Conservation (phyloP, 2,329 filamentous ascomycete species). For the Meredithiella fracta region DNA sequence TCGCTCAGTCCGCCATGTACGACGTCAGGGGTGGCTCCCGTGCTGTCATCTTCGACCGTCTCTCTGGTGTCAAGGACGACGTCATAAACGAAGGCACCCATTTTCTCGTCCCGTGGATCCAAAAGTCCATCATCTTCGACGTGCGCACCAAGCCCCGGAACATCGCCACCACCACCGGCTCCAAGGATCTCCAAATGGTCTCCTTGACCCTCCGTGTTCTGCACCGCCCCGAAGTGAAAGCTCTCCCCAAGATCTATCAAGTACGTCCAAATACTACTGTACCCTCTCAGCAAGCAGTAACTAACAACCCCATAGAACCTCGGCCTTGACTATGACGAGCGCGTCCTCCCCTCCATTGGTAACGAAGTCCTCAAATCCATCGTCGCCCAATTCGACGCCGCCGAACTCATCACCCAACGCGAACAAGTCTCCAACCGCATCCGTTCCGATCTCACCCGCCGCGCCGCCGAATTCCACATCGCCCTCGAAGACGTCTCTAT, state of each 20-base stretch:
- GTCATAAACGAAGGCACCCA: constrained; percentile 95
- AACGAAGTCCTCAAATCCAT: constrained; percentile 99
- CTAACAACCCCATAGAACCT: constrained; percentile 50
- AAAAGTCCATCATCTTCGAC: constrained; percentile 88
- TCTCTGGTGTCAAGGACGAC: constrained; percentile 79
- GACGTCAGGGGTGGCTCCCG: constrained; percentile 90
- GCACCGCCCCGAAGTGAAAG: constrained; percentile 83
- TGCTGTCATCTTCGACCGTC: constrained; percentile 93
- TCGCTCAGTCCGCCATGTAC: constrained; percentile 73
- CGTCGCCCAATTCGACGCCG: constrained; percentile 95
- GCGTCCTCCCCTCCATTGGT: constrained; percentile 93
- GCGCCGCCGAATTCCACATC: constrained; percentile 95
- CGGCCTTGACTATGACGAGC: constrained; percentile 94
- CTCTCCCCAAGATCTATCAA: constrained; percentile 95
- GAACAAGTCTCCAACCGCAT: constrained; percentile 94
- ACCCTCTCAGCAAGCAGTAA: constrained; percentile 6
- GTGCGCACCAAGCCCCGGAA: constrained; percentile 94
- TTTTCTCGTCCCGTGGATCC: constrained; percentile 89
- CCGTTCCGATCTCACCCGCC: constrained; percentile 76
- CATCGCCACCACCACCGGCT: constrained; percentile 91
- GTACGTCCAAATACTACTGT: constrained; percentile 29
- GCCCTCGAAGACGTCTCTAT: constrained; percentile 97
- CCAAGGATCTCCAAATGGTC: constrained; percentile 99
- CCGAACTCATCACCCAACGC: constrained; percentile 95
- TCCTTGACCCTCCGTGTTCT: constrained; percentile 91